Conservation (phyloP, 257 asterid species). For the Solanum bulbocastanum region DNA sequence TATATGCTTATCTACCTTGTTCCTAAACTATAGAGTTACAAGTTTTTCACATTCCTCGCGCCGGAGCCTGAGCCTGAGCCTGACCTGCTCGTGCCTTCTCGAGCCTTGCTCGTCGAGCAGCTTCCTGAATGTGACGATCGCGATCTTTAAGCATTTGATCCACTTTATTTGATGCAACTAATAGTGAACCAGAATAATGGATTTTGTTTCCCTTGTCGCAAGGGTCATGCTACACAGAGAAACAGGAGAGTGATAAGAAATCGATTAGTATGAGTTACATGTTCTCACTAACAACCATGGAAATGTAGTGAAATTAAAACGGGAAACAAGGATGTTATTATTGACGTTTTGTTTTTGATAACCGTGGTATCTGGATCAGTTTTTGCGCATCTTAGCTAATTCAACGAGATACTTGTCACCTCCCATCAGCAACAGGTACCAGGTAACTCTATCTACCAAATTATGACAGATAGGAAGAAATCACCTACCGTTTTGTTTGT, state of each 20-base stretch:
- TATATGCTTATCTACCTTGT: conserved; percentile 3
- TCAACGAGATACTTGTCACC: not conserved
- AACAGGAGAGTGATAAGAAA: not conserved
- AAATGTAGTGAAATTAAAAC: not conserved
- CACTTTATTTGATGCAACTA: conserved; percentile 47
- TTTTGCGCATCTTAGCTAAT: not conserved
- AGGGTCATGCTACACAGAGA: conserved; percentile 16
- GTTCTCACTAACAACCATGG: not conserved
- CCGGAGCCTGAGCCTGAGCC: conserved; percentile 26
- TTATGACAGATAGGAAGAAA: not conserved
- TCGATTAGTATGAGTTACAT: not conserved
- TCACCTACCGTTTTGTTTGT: not conserved
- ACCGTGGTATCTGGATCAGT: not conserved
- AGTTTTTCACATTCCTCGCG: conserved; percentile 15
- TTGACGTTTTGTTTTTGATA: not conserved
- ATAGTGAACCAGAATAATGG: conserved; percentile 69
- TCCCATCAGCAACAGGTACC: not conserved
- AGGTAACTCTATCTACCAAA: not conserved
- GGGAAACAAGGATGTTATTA: not conserved
- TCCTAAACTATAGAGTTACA: conserved; percentile 1
- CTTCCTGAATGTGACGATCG: conserved; percentile 71
- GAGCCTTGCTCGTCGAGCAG: conserved; percentile 56
- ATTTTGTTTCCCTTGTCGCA: conserved; percentile 33
- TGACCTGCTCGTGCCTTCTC: conserved; percentile 38
- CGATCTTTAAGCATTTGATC: conserved; percentile 86